Base-by-base conservation (phyloP, 2,329 filamentous ascomycete genomes). In the Rutstroemia sydowiana region DNA sequence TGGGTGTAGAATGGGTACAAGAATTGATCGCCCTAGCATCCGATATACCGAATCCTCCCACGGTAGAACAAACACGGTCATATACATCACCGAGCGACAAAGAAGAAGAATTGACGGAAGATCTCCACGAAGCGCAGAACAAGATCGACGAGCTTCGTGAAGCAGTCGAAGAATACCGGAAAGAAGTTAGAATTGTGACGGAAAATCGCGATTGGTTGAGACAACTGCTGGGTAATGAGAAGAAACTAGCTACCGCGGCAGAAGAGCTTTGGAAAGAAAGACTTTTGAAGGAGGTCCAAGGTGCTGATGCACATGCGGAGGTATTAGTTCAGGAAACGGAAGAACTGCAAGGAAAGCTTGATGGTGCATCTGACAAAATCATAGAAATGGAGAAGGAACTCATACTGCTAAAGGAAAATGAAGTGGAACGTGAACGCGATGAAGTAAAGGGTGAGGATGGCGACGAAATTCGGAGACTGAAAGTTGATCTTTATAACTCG, bases 401-500 rank as follows among this genome's bases (percentile, higher is more conserved):
- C 8, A n/a, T 2, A 9, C 20, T 3, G 6, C 34, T 49, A 28
- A 42, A 11, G 23, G 7, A 32, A 3, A n/a, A n/a, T n/a, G 18
- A 44, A 10, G 31, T 13, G 39, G n/a, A 21, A n/a, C 8, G 6
- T 16, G 9, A 21, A 18, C 26, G 21, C 3, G 26, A 16, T 13
- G 23, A 28, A 39, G 40, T 26, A 4, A 32, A 23, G 6, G 36
- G 16, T 5, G 34, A 40, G 18, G 34, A 51, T n/a, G n/a, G 16
- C 46, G 5, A 37, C n/a, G n/a, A n/a, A n/a, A n/a, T n/a, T n/a
- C n/a, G 26, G 36, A 28, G 11, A 0, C 23, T 23, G 13, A 46
- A 39, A 21, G 32, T n/a, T 13, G 42, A 51, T 23, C 48, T 51
- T 5, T 51, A 51, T 10, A 51, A 51, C 11, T 39, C 48, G 11